A percentile compares a stretch with the other conserved stretches of the same genome.
Evolutionary conservation across 2,329 filamentous ascomycete genomes (phyloP).

Genomic region (Neurospora crassa): DNA sequence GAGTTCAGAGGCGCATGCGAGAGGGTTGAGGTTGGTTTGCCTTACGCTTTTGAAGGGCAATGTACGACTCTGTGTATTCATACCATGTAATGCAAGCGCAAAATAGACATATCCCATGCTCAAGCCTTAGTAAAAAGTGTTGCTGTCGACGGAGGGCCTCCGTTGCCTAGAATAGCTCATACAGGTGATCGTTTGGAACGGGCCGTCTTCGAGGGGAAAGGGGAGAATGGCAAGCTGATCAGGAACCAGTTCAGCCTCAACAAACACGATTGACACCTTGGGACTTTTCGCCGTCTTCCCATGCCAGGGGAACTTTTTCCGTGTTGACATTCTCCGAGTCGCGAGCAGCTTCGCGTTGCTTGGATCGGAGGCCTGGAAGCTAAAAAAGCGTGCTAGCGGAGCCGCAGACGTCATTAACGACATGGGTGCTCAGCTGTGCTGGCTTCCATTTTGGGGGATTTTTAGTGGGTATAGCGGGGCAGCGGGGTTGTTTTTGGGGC

Average conservation of each 20-base stretch:
- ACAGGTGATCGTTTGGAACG: background rate
- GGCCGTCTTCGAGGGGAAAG: background rate
- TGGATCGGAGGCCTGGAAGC: conserved; percentile 6
- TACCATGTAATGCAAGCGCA: background rate
- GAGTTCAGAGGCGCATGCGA: background rate
- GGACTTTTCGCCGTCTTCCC: background rate
- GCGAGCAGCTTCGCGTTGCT: conserved; percentile 9
- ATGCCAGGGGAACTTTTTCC: background rate
- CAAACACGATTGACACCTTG: background rate
- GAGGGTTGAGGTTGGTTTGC: background rate
- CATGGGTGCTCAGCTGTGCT: conserved; percentile 9
- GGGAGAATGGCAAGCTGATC: background rate
- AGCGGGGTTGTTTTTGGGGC: background rate
- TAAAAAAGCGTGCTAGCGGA: conserved; percentile 6
- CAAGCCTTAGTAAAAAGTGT: background rate
- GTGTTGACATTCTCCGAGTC: background rate
- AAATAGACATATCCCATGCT: background rate
- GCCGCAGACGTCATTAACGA: conserved; percentile 21
- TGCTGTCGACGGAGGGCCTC: background rate
- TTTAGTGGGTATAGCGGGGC: background rate
- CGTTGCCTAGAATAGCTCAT: background rate
- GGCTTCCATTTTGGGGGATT: background rate
- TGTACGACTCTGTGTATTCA: background rate
- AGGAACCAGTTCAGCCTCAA: background rate
- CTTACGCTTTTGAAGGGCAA: background rate